Evolutionary conservation across 192 early-diverging fungal genomes (phyloP).

Genomic region (Coemansia sp.): DNA sequence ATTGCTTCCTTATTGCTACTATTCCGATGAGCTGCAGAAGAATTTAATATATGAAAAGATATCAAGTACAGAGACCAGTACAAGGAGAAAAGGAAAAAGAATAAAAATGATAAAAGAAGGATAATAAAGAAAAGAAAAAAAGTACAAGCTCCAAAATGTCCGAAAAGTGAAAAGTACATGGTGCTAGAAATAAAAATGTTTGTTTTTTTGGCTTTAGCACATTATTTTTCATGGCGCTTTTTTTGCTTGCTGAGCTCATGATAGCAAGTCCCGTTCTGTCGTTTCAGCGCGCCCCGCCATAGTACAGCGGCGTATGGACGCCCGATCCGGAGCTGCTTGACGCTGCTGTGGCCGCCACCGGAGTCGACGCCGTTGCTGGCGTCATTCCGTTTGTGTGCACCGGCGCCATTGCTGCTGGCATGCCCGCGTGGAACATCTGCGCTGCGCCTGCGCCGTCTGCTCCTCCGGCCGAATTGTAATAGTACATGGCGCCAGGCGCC

Average conservation of each 20-base stretch:
- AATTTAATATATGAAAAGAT: neutral
- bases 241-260: neutral
- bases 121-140: slow-evolving; percentile 10
- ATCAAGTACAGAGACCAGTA: slow-evolving; percentile 14
- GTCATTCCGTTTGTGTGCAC: slow-evolving; percentile 12
- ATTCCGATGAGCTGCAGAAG: neutral
- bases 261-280: neutral
- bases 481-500: slow-evolving; percentile 31
- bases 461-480: slow-evolving; percentile 37
- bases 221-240: neutral
- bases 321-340: slow-evolving; percentile 3
- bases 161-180: neutral
- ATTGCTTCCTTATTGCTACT: too few species aligned
- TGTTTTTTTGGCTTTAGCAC: neutral
- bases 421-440: slow-evolving; percentile 17
- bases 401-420: slow-evolving; percentile 24
- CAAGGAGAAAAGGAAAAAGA: slow-evolving; percentile 13
- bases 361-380: slow-evolving; percentile 1
- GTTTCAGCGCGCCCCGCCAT: slow-evolving; percentile 1
- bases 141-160: slow-evolving; percentile 1
- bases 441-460: slow-evolving; percentile 19
- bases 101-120: neutral
- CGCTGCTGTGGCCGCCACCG: slow-evolving; percentile 1
- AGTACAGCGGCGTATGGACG: neutral
- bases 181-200: neutral